Percentiles rank a stretch among this genome's conserved stretches.
Evolutionary conservation across 257 asterid species (phyloP).

Genomic region (Capsicum chinense): DNA sequence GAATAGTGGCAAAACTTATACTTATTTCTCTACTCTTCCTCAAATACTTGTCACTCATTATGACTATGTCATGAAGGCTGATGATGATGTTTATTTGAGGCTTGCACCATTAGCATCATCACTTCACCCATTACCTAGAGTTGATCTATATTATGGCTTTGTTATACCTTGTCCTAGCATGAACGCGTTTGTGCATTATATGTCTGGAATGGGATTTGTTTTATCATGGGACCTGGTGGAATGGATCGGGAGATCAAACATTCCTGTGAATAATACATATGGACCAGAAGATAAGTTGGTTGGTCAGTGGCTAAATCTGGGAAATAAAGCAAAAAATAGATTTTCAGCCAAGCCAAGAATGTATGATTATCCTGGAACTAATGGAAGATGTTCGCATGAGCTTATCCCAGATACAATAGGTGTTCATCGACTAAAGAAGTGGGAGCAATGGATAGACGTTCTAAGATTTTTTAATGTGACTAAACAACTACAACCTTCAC

Average conservation of each 20-base stretch:
- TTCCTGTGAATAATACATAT: slow-evolving; percentile 50
- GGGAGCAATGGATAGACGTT: slow-evolving; percentile 76
- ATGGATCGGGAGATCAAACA: slow-evolving; percentile 55
- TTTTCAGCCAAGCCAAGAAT: slow-evolving; percentile 69
- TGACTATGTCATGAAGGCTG: slow-evolving; percentile 84
- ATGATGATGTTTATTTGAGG: slow-evolving; percentile 75
- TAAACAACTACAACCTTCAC: slow-evolving; percentile 46
- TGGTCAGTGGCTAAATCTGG: slow-evolving; percentile 65
- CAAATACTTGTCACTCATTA: slow-evolving; percentile 45
- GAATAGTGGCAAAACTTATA: slow-evolving; percentile 26
- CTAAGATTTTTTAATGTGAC: slow-evolving; percentile 73
- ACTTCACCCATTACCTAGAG: slow-evolving; percentile 54
- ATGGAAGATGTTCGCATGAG: slow-evolving; percentile 76
- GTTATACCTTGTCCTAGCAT: slow-evolving; percentile 79
- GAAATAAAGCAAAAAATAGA: slow-evolving; percentile 69
- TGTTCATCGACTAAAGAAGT: slow-evolving; percentile 68
- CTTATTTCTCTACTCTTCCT: slow-evolving; percentile 72
- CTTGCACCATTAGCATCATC: slow-evolving; percentile 57
- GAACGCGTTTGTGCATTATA: slow-evolving; percentile 72
- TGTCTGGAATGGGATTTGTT: slow-evolving; percentile 87
- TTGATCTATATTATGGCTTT: slow-evolving; percentile 71
- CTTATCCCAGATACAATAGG: slow-evolving; percentile 73
- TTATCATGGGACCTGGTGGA: slow-evolving; percentile 81
- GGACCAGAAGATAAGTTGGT: slow-evolving; percentile 85
- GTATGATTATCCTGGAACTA: slow-evolving; percentile 85